A percentile compares a stretch with the other conserved stretches of the same genome.
Conservation (phyloP, 1,139 yeast genomes). For the Hyphopichia wangnamkhiaoensis region DNA sequence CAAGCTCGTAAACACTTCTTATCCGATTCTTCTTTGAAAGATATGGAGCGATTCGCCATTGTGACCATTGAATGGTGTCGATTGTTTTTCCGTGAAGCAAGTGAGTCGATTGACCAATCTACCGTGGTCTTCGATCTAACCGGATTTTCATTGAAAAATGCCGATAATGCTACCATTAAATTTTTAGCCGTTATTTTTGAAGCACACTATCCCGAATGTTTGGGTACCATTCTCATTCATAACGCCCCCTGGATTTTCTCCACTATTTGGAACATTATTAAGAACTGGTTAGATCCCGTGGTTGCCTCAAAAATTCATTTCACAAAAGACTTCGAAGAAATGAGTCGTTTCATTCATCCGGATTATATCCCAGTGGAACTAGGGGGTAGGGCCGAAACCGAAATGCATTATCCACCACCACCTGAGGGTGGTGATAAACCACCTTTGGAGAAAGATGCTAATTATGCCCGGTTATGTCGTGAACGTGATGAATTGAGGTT, state of each 20-base stretch:
- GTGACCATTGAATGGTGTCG: slow-evolving; percentile 43
- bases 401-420: slow-evolving; percentile 32
- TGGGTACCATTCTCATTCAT: slow-evolving; percentile 41
- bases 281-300: slow-evolving; percentile 50
- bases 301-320: slow-evolving; percentile 47
- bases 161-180: slow-evolving; percentile 45
- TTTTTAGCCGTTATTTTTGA: slow-evolving; percentile 48
- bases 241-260: slow-evolving; percentile 55
- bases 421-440: slow-evolving; percentile 29
- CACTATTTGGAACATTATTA: slow-evolving; percentile 48
- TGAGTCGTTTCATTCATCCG: slow-evolving; percentile 33
- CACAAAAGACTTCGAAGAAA: slow-evolving; percentile 38
- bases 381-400: slow-evolving; percentile 39
- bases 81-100: slow-evolving; percentile 36
- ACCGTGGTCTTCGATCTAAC: slow-evolving; percentile 48
- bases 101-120: slow-evolving; percentile 37
- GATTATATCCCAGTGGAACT: slow-evolving; percentile 38
- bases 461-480: slow-evolving; percentile 25
- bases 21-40: slow-evolving; percentile 39
- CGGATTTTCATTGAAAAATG: slow-evolving; percentile 48
- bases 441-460: slow-evolving; percentile 32
- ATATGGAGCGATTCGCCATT: slow-evolving; percentile 41
- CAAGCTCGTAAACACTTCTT: slow-evolving; percentile 43
- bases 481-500: slow-evolving; percentile 36
- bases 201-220: slow-evolving; percentile 51